Evolutionary conservation across 2,329 filamentous ascomycete genomes (phyloP), one percentile per base, ranked within the genome.

Genomic region (Claviceps maximensis): DNA sequence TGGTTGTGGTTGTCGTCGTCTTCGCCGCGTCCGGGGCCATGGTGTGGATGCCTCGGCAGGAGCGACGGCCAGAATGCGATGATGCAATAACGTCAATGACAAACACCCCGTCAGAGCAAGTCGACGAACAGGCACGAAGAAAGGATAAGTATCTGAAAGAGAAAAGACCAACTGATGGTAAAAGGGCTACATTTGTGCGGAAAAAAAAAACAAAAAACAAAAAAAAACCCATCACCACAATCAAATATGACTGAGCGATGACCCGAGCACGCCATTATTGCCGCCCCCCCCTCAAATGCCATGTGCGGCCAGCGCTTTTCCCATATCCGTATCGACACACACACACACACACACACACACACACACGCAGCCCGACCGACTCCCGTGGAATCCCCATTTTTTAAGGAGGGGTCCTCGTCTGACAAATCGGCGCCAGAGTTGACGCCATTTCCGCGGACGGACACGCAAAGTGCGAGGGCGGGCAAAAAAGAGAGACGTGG

Each of bases 401-500:
- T 42, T 23, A 3, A 6, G 38, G 6, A 8, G 27, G 4, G 4
- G 4, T 8, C 27, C 27, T 29, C 27, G 27, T 29, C 19, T 41
- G 38, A 15, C 38, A n/a, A 21, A 42, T 42, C 19, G 8, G 21
- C 41, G 51, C 56, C 54, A 51, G 53, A 62, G 59, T 58, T 69
- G 65, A 67, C 66, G 66, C 66, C 65, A 69, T 33, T 69, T 49
- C 23, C 2, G 40, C n/a, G n/a, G n/a, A n/a, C n/a, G n/a, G n/a
- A n/a, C n/a, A n/a, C n/a, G n/a, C n/a, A n/a, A n/a, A n/a, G n/a
- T n/a, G n/a, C n/a, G n/a, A n/a, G n/a, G n/a, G n/a, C n/a, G n/a
- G n/a, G n/a, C n/a, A n/a, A n/a, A n/a, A n/a, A n/a, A n/a, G n/a
- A n/a, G n/a, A n/a, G n/a, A n/a, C n/a, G n/a, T n/a, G n/a, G n/a